Evolutionary conservation across 169 alveolate genomes (phyloP), one percentile per base, ranked within the genome.

Genomic region (Neospora caninum): DNA sequence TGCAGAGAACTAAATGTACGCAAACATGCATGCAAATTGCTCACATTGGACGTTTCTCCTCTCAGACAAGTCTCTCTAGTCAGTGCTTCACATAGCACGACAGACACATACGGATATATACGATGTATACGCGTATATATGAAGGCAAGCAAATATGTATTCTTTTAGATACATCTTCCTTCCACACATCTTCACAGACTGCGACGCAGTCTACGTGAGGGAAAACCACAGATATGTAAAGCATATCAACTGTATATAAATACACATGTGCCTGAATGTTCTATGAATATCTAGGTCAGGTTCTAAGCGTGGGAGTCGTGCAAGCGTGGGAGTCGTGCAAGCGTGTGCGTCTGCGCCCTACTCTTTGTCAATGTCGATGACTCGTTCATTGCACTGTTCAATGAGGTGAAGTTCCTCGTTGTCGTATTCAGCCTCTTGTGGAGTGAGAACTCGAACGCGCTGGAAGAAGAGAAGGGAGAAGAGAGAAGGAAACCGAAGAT

Each of bases 341-440:
- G 67, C 38, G 16, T 9, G 0, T 9, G 9, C 67, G 1, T 0
- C 58, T 7, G 39, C 0, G 38, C 1, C 95, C 25, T 91, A 93
- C 96, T 97, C 98, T 20, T 91, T 96, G 94, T 97, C 98, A 39
- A 96, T 97, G 89, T 96, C 96, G 29, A 96, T 92, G 43, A 97
- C 98, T 36, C 94, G 58, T 78, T 96, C 94, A 89, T 97, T 97
- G 92, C 98, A 97, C 45, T 97, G 95, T 88, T 96, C 97, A 22
- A 97, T 97, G 70, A 97, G 92, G 45, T 95, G 45, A 27, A 95
- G 94, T 53, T 97, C 98, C 34, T 87, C 95, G 82, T 88, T 69
- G 4, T 91, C 70, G 67, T n/a, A 36, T 53, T 82, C 94, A 29
- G 82, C 83, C 64, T 43, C 84, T 43, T 92, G 73, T 78, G 45